Percentiles rank a stretch among this genome's conserved stretches.
These are phyloP conservation scores for Papilionanthe hybrid DNA, from an alignment of 116 monocot species.

Conservation along the genomic window DNA sequence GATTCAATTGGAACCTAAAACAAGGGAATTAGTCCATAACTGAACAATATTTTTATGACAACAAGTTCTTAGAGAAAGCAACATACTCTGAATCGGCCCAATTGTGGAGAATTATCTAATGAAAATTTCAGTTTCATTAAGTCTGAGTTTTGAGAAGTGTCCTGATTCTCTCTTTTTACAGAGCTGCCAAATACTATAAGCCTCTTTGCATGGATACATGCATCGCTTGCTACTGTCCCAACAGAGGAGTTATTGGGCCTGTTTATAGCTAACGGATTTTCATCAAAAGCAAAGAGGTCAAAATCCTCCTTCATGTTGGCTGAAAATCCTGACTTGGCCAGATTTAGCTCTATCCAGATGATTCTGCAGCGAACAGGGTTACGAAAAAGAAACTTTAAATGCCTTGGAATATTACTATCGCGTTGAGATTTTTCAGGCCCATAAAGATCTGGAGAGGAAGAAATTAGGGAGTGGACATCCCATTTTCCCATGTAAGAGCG, in stretches of 20 bases:
- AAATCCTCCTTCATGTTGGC: constrained; percentile 42
- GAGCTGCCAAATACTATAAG: constrained; percentile 74
- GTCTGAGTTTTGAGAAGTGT: constrained; percentile 36
- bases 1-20: constrained; percentile 73
- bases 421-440: constrained; percentile 51
- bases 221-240: constrained; percentile 16
- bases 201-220: constrained; percentile 85
- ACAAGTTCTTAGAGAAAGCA: constrained; percentile 3
- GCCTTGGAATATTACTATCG: constrained; percentile 41
- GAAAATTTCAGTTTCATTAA: constrained; percentile 55
- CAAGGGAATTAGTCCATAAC: constrained; percentile 5
- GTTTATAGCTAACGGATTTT: constrained; percentile 32
- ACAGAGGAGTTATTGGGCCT: constrained; percentile 17
- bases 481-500: constrained; percentile 91
- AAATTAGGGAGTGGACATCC: constrained; percentile 53
- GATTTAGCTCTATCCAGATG: constrained; percentile 73
- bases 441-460: constrained; percentile 49
- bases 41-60: not conserved
- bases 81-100: constrained; percentile 75
- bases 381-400: constrained; percentile 72
- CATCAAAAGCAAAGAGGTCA: constrained; percentile 77
- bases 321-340: constrained; percentile 34
- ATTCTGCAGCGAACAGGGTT: constrained; percentile 84
- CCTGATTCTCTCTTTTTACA: constrained; percentile 34
- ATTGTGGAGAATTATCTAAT: constrained; percentile 59